Evolutionary conservation across 805 yeast genomes (phyloP), one percentile per base, ranked within the genome.

Genomic region (Candida vartiovaarae): DNA sequence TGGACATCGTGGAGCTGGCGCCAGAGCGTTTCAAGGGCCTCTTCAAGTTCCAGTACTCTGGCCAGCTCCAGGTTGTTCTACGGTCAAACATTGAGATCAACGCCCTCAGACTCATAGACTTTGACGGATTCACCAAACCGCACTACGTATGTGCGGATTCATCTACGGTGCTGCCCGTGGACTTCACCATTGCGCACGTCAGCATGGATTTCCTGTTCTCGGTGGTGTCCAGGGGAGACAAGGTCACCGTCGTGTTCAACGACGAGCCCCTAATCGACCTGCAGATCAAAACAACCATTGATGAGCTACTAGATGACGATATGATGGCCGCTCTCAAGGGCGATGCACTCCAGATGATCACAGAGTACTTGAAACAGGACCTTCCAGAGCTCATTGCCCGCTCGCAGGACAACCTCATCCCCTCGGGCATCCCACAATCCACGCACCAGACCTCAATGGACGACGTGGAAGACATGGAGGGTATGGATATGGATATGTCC

Each of bases 61-160:
- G 61, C 7, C 47, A 49, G 32, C 31, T 53, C 7, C 43, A 52
- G 25, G 29, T 55, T 3, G 44, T 41, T 4, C 33, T 56, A 6
- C 51, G 46, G 26, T 52, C 62, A 4, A 39, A 44, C 24, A 43
- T 56, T 15, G 62, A 58, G 37, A 51, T 57, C 23, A 58, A 58
- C 39, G 28, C 58, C 2, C n/a, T 58, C 15, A 46, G 45, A 8
- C 37, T 57, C 23, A 54, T 58, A 6, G 56, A 55, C 4, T 58
- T 53, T 51, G 61, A 57, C 39, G 5, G 10, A 4, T 55, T 58
- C 39, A 57, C 61, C 10, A 54, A 40, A 43, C 62, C 62, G 4
- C 53, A 49, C 34, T 58, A 52, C 36, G 52, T 55, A 2, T 39
- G 51, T 27, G 43, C 52, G 23, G 53, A 54, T 40, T 50, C 52